Conservation (phyloP, 2,329 filamentous ascomycete species). For the Neoascochyta sp. region DNA sequence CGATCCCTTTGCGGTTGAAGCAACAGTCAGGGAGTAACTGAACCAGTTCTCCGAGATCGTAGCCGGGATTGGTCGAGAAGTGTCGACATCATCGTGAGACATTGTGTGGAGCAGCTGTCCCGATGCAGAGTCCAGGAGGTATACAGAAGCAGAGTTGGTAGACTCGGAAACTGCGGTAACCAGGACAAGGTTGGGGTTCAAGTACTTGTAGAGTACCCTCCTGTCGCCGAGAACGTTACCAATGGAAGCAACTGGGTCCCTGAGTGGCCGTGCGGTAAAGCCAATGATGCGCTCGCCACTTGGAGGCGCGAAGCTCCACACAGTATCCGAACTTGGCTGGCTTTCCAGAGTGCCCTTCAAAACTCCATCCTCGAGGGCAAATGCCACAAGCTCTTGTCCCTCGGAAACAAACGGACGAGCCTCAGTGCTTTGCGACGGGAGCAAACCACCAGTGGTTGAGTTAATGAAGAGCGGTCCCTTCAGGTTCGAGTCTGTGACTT, state of each 20-base stretch:
- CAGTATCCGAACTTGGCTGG: slow-evolving; percentile 20
- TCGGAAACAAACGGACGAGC: slow-evolving; percentile 10
- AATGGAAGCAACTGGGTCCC: slow-evolving; percentile 91
- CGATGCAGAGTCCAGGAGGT: slow-evolving; percentile 81
- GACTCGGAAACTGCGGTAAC: slow-evolving; percentile 65
- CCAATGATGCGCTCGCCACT: slow-evolving; percentile 64
- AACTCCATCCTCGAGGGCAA: slow-evolving; percentile 30
- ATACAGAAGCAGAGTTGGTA: slow-evolving; percentile 62
- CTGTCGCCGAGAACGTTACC: slow-evolving; percentile 89
- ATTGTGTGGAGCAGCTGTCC: slow-evolving; percentile 73
- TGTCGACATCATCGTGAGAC: slow-evolving; percentile 70
- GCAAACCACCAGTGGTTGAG: slow-evolving; percentile 29
- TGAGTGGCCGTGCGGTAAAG: slow-evolving; percentile 64
- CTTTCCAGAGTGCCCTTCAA: slow-evolving; percentile 31
- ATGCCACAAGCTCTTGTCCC: slow-evolving; percentile 29
- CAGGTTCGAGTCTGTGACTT: slow-evolving; percentile 26
- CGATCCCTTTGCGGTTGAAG: slow-evolving; percentile 48
- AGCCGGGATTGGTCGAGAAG: slow-evolving; percentile 68
- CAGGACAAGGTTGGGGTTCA: slow-evolving; percentile 81
- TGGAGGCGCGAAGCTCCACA: slow-evolving; percentile 71
- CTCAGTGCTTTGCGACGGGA: slow-evolving; percentile 18
- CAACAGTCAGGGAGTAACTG: slow-evolving; percentile 68
- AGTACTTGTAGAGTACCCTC: slow-evolving; percentile 94
- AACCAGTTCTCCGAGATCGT: slow-evolving; percentile 94
- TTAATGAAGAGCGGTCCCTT: slow-evolving; percentile 29